Conservation (phyloP, 1,139 yeast species). For the Debaryomyces nepalensis region DNA sequence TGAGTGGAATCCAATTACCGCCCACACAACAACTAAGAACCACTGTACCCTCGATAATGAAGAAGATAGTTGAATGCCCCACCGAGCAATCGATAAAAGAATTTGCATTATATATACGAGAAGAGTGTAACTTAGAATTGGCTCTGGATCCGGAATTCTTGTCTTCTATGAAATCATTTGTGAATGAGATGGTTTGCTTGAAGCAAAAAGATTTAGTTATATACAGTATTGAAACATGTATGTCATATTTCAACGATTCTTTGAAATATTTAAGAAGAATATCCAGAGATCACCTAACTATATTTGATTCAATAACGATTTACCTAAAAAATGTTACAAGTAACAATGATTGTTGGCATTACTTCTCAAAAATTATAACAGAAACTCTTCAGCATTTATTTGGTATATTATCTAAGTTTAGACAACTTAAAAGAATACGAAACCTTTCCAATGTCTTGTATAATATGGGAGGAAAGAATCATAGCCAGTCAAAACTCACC, state of each 20-base stretch:
- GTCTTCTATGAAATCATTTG: not conserved
- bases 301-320: slow-evolving; percentile 30
- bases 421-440: slow-evolving; percentile 33
- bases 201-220: not conserved
- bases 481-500: slow-evolving; percentile 6
- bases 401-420: slow-evolving; percentile 22
- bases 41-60: not conserved
- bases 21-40: not conserved
- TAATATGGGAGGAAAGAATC: slow-evolving; percentile 22
- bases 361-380: slow-evolving; percentile 7
- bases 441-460: slow-evolving; percentile 33
- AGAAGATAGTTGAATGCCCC: not conserved
- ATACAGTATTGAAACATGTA: slow-evolving; percentile 3
- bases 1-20: slow-evolving; percentile 1
- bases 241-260: slow-evolving; percentile 3
- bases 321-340: slow-evolving; percentile 20
- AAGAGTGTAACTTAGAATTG: not conserved
- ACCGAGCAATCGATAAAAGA: not conserved
- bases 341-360: slow-evolving; percentile 10
- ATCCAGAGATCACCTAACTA: slow-evolving; percentile 23
- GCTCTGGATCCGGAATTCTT: slow-evolving; percentile 1
- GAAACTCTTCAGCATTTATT: slow-evolving; percentile 9
- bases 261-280: slow-evolving; percentile 14
- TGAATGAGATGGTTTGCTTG: not conserved
- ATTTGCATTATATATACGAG: not conserved